A percentile compares a stretch with the other conserved stretches of the same genome.
phyloP scores from a whole-genome alignment of 495 filamentous ascomycete species.

The Tuber magnatum region DNA sequence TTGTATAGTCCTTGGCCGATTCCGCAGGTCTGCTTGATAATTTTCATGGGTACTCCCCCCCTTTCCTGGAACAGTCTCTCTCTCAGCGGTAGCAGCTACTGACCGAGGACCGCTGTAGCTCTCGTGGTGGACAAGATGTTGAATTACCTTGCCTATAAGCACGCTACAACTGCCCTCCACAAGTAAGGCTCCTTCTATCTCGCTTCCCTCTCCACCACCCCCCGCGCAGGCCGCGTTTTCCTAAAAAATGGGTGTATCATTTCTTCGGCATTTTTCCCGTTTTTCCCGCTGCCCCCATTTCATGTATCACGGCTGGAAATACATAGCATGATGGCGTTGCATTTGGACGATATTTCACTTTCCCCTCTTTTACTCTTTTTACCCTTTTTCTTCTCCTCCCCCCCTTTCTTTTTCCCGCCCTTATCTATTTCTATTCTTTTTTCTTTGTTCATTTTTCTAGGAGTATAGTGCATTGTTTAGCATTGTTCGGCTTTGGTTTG shows the following conservation, averaged over 20 bases:
- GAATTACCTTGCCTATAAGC: constrained; percentile 21
- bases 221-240: background rate
- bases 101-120: background rate
- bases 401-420: background rate
- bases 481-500: background rate
- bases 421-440: background rate
- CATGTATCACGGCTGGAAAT: background rate
- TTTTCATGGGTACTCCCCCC: constrained; percentile 27
- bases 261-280: background rate
- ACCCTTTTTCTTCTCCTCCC: background rate
- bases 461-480: background rate
- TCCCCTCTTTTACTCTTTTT: background rate
- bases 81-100: constrained; percentile 8
- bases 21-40: constrained; percentile 26
- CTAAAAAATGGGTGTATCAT: background rate
- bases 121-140: constrained; percentile 23
- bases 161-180: constrained; percentile 9
- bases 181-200: background rate
- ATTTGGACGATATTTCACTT: background rate
- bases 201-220: background rate
- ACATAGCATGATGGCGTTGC: background rate
- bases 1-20: constrained; percentile 31
- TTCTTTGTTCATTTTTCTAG: background rate
- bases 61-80: background rate
- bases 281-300: background rate